Conservation (phyloP, 768 basidiomycete genomes). For the Tylopilus sp. region DNA sequence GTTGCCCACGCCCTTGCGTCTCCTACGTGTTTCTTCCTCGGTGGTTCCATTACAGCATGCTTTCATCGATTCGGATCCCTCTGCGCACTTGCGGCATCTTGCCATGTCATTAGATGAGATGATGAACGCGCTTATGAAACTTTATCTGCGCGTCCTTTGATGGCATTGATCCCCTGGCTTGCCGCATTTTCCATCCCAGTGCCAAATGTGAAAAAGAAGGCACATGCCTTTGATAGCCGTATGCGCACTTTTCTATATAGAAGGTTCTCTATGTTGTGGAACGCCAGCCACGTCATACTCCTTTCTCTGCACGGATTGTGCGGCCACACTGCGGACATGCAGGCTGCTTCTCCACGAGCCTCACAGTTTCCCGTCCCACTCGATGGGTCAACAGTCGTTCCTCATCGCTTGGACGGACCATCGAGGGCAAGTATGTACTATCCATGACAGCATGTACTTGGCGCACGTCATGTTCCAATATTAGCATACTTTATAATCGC, state of each 20-base stretch:
- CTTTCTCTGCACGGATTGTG: conserved; percentile 7
- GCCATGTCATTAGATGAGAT: conserved; percentile 22
- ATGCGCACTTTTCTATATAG: conserved; percentile 13
- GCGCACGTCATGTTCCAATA: conserved; percentile 9
- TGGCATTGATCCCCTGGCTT: conserved; percentile 25
- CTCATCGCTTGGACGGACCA: neutral
- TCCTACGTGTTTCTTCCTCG: conserved; percentile 11
- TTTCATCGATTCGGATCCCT: conserved; percentile 8
- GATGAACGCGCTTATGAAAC: conserved; percentile 29
- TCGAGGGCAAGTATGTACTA: neutral
- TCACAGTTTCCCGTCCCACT: conserved; percentile 1
- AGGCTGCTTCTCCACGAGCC: conserved; percentile 2
- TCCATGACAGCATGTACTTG: neutral
- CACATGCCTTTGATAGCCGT: conserved; percentile 23
- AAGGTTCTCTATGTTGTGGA: conserved; percentile 19
- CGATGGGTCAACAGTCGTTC: neutral
- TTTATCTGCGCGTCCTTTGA: conserved; percentile 23
- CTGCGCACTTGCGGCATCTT: conserved; percentile 14
- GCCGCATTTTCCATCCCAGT: conserved; percentile 19
- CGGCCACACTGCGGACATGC: conserved; percentile 28
- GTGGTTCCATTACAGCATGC: conserved; percentile 23
- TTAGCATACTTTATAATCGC: conserved; percentile 1
- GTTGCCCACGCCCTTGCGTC: conserved; percentile 5
- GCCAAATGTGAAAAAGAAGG: conserved; percentile 23
- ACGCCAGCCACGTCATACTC: conserved; percentile 19